Evolutionary conservation across 2,329 filamentous ascomycete species (phyloP).

Genomic region (Aspergillus hiratsukae): DNA sequence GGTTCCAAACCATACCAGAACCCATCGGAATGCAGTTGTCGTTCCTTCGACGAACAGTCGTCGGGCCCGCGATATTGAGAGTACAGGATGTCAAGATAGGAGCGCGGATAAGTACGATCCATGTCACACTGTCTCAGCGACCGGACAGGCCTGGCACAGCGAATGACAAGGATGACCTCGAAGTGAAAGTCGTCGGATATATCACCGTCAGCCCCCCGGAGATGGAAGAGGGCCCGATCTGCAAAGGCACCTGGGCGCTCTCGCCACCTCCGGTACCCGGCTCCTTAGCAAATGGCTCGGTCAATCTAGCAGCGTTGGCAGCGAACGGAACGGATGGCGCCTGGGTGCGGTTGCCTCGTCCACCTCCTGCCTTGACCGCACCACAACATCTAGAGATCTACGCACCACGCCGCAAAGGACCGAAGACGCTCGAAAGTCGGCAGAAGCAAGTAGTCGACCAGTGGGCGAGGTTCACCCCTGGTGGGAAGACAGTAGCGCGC

Average conservation of each 20-base stretch:
- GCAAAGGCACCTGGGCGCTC: background rate
- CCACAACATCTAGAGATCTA: background rate
- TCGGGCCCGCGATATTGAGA: constrained; percentile 51
- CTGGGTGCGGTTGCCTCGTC: background rate
- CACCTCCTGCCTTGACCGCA: background rate
- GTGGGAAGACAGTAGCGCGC: background rate
- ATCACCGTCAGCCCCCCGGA: constrained; percentile 48
- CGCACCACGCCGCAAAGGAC: background rate
- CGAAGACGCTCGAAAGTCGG: background rate
- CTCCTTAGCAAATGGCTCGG: background rate
- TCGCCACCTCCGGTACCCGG: background rate
- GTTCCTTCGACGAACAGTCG: constrained; percentile 57
- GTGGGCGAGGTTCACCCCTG: constrained; percentile 1
- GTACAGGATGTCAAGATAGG: constrained; percentile 60
- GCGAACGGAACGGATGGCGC: background rate
- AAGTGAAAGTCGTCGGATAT: constrained; percentile 60
- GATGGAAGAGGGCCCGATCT: background rate
- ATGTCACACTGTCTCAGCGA: constrained; percentile 48
- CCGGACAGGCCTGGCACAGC: constrained; percentile 11
- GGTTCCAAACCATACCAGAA: constrained; percentile 43
- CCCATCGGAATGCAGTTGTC: constrained; percentile 58
- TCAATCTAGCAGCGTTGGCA: background rate
- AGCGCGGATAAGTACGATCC: constrained; percentile 55
- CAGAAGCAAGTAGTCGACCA: constrained; percentile 2
- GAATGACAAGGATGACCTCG: constrained; percentile 18